A percentile compares a stretch with the other conserved stretches of the same genome.
These are phyloP conservation scores for Eleusine coracana DNA, from an alignment of 176 grass and related monocot species.

Conservation along the genomic window DNA sequence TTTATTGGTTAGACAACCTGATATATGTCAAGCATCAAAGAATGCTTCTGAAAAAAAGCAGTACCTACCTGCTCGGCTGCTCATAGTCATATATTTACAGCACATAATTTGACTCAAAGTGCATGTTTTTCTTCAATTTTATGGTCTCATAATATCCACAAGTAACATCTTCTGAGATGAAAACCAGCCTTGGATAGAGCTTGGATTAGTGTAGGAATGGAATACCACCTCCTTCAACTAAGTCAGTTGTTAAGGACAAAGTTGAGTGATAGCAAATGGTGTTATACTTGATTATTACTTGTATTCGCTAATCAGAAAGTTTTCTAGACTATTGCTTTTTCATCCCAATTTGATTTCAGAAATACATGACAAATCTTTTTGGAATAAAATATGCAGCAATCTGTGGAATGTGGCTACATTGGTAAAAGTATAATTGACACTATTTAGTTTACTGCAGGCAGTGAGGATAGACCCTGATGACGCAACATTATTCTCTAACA, in stretches of 20 bases:
- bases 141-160: background rate
- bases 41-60: no score
- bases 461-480: constrained; percentile 35
- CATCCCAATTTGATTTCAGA: no score
- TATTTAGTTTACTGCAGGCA: constrained; percentile 23
- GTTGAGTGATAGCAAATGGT: no score
- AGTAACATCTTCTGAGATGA: background rate
- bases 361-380: no score
- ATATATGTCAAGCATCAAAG: no score
- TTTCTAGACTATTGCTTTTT: no score
- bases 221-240: no score
- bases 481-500: constrained; percentile 38
- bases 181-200: background rate
- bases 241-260: no score
- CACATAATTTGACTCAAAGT: background rate
- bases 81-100: no score
- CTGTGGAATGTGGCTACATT: background rate
- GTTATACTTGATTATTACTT: background rate
- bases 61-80: no score
- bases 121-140: background rate
- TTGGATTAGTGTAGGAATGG: no score
- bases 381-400: no score
- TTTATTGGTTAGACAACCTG: background rate
- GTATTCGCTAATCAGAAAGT: background rate
- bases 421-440: constrained; percentile 9